Evolutionary conservation across 2,329 filamentous ascomycete genomes (phyloP), one percentile per base, ranked within the genome.

Genomic region (Aureobasidium vineae): DNA sequence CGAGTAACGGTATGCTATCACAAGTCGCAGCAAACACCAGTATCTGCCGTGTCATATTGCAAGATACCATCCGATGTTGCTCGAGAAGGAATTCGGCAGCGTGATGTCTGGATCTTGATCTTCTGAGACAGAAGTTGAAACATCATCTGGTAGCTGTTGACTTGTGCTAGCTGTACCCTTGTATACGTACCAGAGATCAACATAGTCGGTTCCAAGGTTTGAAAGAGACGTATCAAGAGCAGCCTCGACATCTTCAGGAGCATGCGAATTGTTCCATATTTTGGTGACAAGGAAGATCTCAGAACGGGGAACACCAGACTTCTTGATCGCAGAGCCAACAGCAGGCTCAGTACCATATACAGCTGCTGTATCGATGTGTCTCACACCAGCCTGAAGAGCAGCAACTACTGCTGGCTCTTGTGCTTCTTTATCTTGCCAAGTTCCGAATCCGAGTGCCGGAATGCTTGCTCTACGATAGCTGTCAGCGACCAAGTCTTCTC

Each of bases 281-380:
- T 90, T 90, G 13, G 85, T 87, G 1, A 85, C 87, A 70, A 90
- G 80, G 76, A 89, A 90, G 69, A 90, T 78, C 66, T 90, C 81
- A 50, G 85, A 79, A 54, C 88, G 82, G 67, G 88, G 86, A 13
- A 90, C 82, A 54, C 88, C 83, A 38, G 85, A 85, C 68, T 87
- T 83, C 70, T 81, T 84, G 73, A 90, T 85, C 23, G 85, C 89
- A 70, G 82, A 78, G 15, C 87, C 89, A 0, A 89, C 87, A 63
- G 88, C 86, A 65, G 81, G 82, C 75, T 90, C 88, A 67, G 88
- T 91, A 65, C 82, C 74, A 68, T 78, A 78, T 65, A 75, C 74
- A 10, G 70, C 66, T 10, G 74, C 71, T 5, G 71, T 72, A 41
- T 72, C 84, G 66, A 86, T 84, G 70, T 85, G 83, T 26, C 82